These are phyloP conservation scores for Polytrichum formosum DNA, from an alignment of 225 moss, liverwort and hornwort species.

Conservation along the genomic window DNA sequence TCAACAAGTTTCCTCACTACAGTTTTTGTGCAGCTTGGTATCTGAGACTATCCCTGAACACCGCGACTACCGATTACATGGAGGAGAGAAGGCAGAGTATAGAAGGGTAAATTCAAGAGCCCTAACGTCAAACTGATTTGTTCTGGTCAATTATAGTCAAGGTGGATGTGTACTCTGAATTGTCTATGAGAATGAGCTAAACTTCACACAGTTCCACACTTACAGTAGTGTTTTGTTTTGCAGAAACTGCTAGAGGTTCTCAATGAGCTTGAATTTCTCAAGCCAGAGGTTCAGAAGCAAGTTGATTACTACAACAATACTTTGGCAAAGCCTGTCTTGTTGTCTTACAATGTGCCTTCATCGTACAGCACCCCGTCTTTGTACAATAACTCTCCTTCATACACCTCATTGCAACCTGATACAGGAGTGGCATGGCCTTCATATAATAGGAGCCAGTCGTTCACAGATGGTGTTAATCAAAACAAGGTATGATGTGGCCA, in stretches of 20 bases:
- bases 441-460: constrained; percentile 39
- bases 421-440: constrained; percentile 40
- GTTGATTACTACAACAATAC: constrained; percentile 62
- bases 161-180: too few relatives aligned
- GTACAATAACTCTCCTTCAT: constrained; percentile 46
- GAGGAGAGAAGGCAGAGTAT: constrained; percentile 61
- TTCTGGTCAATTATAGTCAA: too few relatives aligned
- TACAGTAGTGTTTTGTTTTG: constrained; percentile 11
- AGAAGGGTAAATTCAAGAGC: constrained; percentile 44
- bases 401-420: constrained; percentile 21
- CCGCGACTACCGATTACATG: constrained; percentile 65
- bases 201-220: background rate
- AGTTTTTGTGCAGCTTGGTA: constrained; percentile 65
- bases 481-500: constrained; percentile 34
- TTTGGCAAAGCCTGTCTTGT: constrained; percentile 16
- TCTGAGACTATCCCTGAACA: constrained; percentile 91
- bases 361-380: constrained; percentile 46
- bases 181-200: too few relatives aligned
- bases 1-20: background rate
- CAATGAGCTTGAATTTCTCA: constrained; percentile 71
- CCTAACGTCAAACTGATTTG: background rate
- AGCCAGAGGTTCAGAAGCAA: constrained; percentile 72
- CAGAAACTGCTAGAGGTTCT: constrained; percentile 81
- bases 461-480: constrained; percentile 31
- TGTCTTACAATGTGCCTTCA: constrained; percentile 25